Conservation (phyloP, 768 basidiomycete genomes). For the Zangia roseola region DNA sequence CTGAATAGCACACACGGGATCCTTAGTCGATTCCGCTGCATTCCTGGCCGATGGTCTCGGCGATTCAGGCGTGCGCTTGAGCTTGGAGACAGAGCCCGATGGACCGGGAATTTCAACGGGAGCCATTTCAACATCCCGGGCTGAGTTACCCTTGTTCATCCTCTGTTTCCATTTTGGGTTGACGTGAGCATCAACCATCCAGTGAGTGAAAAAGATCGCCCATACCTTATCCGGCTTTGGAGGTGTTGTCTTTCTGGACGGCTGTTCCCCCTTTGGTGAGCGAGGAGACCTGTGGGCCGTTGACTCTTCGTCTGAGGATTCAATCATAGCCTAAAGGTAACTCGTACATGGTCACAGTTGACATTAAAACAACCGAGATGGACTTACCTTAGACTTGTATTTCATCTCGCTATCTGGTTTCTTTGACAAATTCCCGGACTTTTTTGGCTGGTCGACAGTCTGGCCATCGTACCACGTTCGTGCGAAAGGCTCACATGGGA, state of each 20-base stretch:
- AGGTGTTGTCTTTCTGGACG: constrained; percentile 1
- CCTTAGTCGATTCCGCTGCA: constrained; percentile 4
- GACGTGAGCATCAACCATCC: neutral
- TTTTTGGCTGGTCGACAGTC: constrained; percentile 8
- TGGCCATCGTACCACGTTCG: neutral
- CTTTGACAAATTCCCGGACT: constrained; percentile 9
- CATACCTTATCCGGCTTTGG: constrained; percentile 13
- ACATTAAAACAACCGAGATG: neutral
- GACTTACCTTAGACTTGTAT: constrained; percentile 28
- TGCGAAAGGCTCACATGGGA: constrained; percentile 6
- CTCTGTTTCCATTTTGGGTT: neutral
- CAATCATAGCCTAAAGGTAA: constrained; percentile 22
- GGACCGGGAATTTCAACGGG: constrained; percentile 2
- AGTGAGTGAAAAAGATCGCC: neutral
- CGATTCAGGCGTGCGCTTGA: neutral
- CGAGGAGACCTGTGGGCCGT: neutral
- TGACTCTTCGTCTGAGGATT: constrained; percentile 29
- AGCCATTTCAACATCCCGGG: constrained; percentile 15
- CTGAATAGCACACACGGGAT: constrained; percentile 19
- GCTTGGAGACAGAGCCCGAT: constrained; percentile 11
- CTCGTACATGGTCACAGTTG: neutral
- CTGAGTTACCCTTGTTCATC: constrained; percentile 2
- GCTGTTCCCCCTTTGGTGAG: constrained; percentile 10
- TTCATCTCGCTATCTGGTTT: constrained; percentile 20
- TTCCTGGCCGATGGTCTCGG: constrained; percentile 5